These are phyloP conservation scores for Populus pruinosa DNA, from an alignment of 345 rosid species.

Conservation along the genomic window DNA sequence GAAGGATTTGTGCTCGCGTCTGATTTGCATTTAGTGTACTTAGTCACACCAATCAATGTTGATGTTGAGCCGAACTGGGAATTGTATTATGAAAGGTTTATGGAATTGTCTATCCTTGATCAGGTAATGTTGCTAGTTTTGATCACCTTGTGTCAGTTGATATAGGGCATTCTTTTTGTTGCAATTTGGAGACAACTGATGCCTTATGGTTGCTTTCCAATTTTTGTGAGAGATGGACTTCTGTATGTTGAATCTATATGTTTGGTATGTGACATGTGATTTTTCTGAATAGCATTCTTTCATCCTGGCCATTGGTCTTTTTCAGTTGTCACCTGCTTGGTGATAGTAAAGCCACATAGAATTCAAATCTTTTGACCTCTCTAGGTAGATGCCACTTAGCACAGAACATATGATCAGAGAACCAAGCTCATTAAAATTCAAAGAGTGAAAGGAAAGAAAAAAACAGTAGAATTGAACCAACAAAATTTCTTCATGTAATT, in stretches of 20 bases:
- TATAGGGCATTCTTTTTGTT: neutral
- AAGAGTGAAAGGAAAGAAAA: neutral
- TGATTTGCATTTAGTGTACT: conserved; percentile 90
- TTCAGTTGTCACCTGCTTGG: neutral
- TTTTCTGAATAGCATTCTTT: neutral
- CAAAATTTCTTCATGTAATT: neutral
- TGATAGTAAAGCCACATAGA: neutral
- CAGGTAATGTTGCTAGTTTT: conserved; percentile 51
- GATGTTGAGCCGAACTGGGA: conserved; percentile 98
- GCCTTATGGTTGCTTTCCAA: neutral
- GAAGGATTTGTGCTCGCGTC: conserved; percentile 96
- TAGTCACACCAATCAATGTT: conserved; percentile 88
- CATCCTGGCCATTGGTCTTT: neutral
- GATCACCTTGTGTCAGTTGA: neutral
- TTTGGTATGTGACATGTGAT: neutral
- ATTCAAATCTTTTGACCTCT: neutral
- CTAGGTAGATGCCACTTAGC: neutral
- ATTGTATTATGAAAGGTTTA: conserved; percentile 75
- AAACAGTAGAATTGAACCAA: neutral
- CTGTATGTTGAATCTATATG: neutral
- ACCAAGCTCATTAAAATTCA: neutral
- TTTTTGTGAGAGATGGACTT: neutral
- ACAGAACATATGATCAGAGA: neutral
- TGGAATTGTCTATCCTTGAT: conserved; percentile 80
- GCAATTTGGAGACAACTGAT: neutral